phyloP scores from a whole-genome alignment of 768 basidiomycete species.

The Suillus decipiens region DNA sequence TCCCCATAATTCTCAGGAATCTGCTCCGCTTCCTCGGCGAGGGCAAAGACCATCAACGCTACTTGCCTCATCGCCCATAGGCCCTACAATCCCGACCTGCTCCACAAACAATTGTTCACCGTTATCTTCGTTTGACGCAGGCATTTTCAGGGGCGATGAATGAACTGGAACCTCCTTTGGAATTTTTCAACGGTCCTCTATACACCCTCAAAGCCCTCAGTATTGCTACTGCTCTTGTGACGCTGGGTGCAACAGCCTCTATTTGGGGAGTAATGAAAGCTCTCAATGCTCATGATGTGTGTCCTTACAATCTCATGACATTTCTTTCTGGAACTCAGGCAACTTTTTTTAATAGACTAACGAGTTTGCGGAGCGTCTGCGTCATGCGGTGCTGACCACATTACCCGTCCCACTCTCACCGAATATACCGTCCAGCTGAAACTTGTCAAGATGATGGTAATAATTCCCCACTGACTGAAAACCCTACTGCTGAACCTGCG shows the following conservation, averaged over 20 bases:
- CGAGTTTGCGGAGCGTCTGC: conserved; percentile 64
- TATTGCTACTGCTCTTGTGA: conserved; percentile 63
- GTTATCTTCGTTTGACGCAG: too few relatives aligned
- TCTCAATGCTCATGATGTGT: conserved; percentile 58
- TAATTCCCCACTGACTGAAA: neutral
- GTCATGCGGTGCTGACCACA: conserved; percentile 43
- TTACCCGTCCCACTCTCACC: conserved; percentile 51
- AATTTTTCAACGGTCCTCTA: conserved; percentile 50
- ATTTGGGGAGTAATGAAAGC: conserved; percentile 51
- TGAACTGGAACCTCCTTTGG: too few relatives aligned
- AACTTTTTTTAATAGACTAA: conserved; percentile 40
- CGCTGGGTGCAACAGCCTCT: conserved; percentile 44
- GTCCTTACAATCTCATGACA: conserved; percentile 24
- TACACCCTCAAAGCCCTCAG: conserved; percentile 64
- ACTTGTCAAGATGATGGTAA: conserved; percentile 25
- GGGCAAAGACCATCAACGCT: neutral
- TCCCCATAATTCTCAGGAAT: neutral
- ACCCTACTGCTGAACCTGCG: neutral
- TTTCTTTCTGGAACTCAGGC: conserved; percentile 1
- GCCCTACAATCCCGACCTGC: neutral
- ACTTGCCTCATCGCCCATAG: neutral
- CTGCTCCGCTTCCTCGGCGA: conserved; percentile 13
- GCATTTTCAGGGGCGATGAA: too few relatives aligned
- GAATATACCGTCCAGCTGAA: conserved; percentile 50
- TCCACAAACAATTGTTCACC: too few relatives aligned